Evolutionary conservation across 768 basidiomycete genomes (phyloP).

Genomic region (Boletus coccyginus): DNA sequence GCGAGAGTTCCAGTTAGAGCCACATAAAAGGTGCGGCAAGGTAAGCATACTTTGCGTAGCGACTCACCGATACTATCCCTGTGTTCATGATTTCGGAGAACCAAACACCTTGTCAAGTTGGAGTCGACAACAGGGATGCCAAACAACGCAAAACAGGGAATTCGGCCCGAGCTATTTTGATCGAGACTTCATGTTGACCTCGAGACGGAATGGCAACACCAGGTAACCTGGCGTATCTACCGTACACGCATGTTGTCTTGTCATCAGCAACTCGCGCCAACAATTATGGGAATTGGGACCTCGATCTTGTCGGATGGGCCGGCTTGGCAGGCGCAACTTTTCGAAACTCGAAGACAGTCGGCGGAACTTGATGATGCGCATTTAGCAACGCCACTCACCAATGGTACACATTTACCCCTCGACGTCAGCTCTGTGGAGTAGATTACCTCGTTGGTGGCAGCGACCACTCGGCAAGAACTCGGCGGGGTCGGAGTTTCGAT

Average conservation of each 20-base stretch:
- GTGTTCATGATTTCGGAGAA: not conserved
- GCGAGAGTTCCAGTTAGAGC: not conserved
- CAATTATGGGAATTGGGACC: not conserved
- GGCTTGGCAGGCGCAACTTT: not conserved
- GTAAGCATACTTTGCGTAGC: not conserved
- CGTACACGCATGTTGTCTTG: not conserved
- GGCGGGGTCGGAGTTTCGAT: conserved; percentile 1
- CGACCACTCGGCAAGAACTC: not conserved
- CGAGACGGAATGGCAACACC: not conserved
- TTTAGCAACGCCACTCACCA: not conserved
- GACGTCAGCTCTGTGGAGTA: not conserved
- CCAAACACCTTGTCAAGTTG: not conserved
- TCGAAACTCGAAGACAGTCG: not conserved
- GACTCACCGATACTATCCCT: not conserved
- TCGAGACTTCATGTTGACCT: not conserved
- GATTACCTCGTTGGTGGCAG: not conserved
- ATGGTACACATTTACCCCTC: not conserved
- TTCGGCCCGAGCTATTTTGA: not conserved
- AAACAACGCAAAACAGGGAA: not conserved
- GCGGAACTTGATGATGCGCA: not conserved
- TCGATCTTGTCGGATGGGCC: not conserved
- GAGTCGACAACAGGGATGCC: not conserved
- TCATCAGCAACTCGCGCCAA: too few species aligned
- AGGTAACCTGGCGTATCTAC: conserved; percentile 5
- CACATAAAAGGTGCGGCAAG: not conserved